Evolutionary conservation across 306 rosid genomes (phyloP).

Genomic region (Cicer judaicum): DNA sequence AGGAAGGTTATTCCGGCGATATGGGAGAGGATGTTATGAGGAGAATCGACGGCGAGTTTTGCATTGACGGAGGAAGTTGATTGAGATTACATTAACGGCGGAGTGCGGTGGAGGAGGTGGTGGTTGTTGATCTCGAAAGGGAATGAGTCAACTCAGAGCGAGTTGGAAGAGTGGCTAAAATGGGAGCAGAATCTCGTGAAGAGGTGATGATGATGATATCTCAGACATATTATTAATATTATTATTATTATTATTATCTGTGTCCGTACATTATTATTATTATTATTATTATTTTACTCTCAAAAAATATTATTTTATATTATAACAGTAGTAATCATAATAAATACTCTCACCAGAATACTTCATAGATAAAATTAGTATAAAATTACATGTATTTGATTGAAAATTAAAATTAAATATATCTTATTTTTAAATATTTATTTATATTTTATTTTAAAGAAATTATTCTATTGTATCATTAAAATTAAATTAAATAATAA

Average conservation of each 20-base stretch:
- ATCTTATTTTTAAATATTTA: too few relatives aligned
- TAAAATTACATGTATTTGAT: too few relatives aligned
- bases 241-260: background rate
- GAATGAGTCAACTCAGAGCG: constrained; percentile 51
- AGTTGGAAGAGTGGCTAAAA: constrained; percentile 26
- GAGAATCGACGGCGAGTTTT: constrained; percentile 51
- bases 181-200: constrained; percentile 47
- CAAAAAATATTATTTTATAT: too few relatives aligned
- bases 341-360: too few relatives aligned
- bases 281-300: too few relatives aligned
- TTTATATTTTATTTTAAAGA: too few relatives aligned
- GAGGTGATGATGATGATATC: constrained; percentile 22
- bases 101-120: background rate
- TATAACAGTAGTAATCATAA: too few relatives aligned
- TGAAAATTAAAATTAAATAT: too few relatives aligned
- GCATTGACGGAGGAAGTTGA: constrained; percentile 41
- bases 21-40: constrained; percentile 37
- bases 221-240: background rate
- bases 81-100: constrained; percentile 41
- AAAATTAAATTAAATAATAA: too few relatives aligned
- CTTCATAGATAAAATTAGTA: too few relatives aligned
- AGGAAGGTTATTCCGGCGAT: constrained; percentile 30
- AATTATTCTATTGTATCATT: too few relatives aligned
- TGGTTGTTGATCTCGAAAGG: constrained; percentile 40
- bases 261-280: too few relatives aligned